phyloP scores from a whole-genome alignment of 768 basidiomycete species.

The Tulasnella sp. region DNA sequence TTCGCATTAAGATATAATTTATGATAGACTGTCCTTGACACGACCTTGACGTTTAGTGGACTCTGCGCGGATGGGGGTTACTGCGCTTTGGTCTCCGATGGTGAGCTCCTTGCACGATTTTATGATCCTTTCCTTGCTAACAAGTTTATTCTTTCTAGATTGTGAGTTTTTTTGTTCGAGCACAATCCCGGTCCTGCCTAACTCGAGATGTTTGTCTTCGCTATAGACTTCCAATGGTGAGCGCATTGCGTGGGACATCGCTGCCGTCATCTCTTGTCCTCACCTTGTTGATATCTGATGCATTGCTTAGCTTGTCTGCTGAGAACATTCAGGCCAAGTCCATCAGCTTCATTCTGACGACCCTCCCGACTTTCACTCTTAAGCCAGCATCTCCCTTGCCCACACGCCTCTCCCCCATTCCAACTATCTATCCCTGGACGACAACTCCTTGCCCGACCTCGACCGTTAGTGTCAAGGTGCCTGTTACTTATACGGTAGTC shows the following conservation, averaged over 20 bases:
- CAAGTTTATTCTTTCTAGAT: not conserved
- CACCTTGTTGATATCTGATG: not conserved
- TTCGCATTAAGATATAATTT: too few species aligned
- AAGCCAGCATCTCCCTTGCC: not conserved
- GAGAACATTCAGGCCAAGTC: not conserved
- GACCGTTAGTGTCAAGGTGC: too few species aligned
- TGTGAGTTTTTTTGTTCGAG: not conserved
- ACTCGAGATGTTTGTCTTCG: not conserved
- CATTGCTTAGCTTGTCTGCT: not conserved
- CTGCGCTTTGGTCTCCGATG: not conserved
- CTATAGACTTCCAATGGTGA: not conserved
- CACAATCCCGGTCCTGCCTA: not conserved
- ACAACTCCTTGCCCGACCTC: not conserved
- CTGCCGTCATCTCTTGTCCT: not conserved
- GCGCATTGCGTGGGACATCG: not conserved
- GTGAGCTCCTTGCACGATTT: not conserved
- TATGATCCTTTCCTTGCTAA: not conserved
- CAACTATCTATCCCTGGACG: not conserved
- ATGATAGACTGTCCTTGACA: too few species aligned
- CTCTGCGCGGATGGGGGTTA: not conserved
- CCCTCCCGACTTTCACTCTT: not conserved
- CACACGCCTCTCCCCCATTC: not conserved
- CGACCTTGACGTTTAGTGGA: not conserved
- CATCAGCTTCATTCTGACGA: not conserved
- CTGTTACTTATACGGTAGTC: not conserved